Base-by-base conservation (phyloP, 1,284 basidiomycete genomes). In the Moesziomyces sp. region DNA sequence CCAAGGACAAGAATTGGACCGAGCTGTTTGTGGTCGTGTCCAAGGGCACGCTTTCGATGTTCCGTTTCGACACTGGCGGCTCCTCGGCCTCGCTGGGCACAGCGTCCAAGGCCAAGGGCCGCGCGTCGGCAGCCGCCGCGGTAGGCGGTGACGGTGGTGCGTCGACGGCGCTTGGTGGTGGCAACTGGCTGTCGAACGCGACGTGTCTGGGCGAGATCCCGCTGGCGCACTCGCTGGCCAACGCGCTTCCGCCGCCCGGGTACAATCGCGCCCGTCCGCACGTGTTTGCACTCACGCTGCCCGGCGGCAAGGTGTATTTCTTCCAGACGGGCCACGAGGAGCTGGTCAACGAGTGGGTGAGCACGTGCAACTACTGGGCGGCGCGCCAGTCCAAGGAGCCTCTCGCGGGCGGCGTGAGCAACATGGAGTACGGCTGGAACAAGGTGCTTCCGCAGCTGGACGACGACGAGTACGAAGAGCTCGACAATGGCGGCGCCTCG, bases 371-470 rank as follows among this genome's bases (percentile, higher is more conserved):
- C 86, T 98, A 98, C 84, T 98, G 95, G 94, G 93, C 96, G 0
- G 96, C 96, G 0, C 88, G 95, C 35, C 91, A 90, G 71, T 94
- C 92, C 84, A 94, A 95, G 77, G 94, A 97, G 80, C 96, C 96
- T 0, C 88, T 99, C 3, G 88, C 92, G 3, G 96, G 95, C 3
- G 96, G 95, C 30, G 94, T 98, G 2, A 94, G 93, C 49, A 99
- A 99, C 85, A 96, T 98, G 91, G 97, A 99, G 84, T 98, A 99
- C 81, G 96, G 96, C 11, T 99, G 96, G 96, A 95, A 91, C 82
- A 89, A 92, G 42, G 88, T 91, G 13, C 34, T 79, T 8, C 76
- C 78, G 3, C 52, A 35, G 18, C 43, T 52, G 21, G 52, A 64
- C 7, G 52, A 52, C 0, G 63, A 72, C 5, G 63, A 61, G 23